These are phyloP conservation scores for Auricularia heimuer DNA, from an alignment of 768 basidiomycete species.

Conservation along the genomic window DNA sequence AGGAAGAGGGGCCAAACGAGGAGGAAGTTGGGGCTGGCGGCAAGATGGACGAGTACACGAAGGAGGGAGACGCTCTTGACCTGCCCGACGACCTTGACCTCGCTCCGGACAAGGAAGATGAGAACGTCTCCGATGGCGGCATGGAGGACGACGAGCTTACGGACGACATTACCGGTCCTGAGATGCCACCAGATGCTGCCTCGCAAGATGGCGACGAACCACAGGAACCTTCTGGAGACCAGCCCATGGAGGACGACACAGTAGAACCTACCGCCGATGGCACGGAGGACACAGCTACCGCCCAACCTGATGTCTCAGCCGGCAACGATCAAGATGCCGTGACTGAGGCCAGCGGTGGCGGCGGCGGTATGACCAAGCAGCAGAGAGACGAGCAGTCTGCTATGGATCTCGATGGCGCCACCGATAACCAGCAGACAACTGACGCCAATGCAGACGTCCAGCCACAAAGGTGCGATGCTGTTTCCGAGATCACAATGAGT, in stretches of 20 bases:
- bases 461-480: not conserved
- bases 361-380: constrained; percentile 5
- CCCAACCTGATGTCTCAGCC: constrained; percentile 34
- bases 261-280: constrained; percentile 16
- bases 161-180: constrained; percentile 14
- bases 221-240: constrained; percentile 13
- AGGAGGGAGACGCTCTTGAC: constrained; percentile 75
- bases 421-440: not conserved
- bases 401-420: not conserved
- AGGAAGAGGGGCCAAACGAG: constrained; percentile 20
- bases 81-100: constrained; percentile 82
- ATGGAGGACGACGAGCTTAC: constrained; percentile 31
- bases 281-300: constrained; percentile 24
- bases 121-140: constrained; percentile 12
- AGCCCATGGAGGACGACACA: not conserved
- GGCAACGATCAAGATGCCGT: constrained; percentile 26
- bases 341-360: constrained; percentile 4
- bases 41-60: constrained; percentile 66
- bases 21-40: constrained; percentile 20
- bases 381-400: not conserved
- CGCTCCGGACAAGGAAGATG: constrained; percentile 28
- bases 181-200: constrained; percentile 12
- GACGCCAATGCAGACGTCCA: not conserved
- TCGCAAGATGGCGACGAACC: constrained; percentile 19
- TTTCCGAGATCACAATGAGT: too few relatives aligned